Conservation (phyloP, 176 grass and related monocot species). For the Carex pumila region DNA sequence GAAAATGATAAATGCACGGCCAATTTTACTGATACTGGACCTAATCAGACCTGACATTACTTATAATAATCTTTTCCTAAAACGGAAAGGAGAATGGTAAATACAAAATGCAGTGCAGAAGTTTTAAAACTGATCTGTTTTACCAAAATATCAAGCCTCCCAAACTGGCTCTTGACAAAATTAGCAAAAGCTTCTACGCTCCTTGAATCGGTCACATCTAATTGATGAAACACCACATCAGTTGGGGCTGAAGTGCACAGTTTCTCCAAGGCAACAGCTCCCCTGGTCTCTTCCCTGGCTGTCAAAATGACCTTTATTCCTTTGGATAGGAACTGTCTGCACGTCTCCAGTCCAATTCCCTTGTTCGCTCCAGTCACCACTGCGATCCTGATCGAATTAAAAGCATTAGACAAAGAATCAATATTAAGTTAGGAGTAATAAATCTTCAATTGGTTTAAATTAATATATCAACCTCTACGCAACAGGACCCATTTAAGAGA, state of each 20-base stretch:
- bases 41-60: background rate
- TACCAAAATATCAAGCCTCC: slow-evolving; percentile 65
- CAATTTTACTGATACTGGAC: background rate
- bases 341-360: slow-evolving; percentile 70
- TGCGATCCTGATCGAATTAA: slow-evolving; percentile 31
- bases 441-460: background rate
- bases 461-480: too few species aligned
- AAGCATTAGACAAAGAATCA: background rate
- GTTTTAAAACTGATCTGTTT: background rate
- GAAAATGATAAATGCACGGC: background rate
- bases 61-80: background rate
- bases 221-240: slow-evolving; percentile 55
- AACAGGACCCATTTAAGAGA: too few species aligned
- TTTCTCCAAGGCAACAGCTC: slow-evolving; percentile 33
- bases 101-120: background rate
- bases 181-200: slow-evolving; percentile 36
- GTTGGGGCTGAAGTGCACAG: slow-evolving; percentile 9
- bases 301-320: slow-evolving; percentile 56
- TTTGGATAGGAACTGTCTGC: slow-evolving; percentile 34
- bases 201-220: slow-evolving; percentile 46
- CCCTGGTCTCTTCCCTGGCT: slow-evolving; percentile 56
- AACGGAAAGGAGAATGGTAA: background rate
- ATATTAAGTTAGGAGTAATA: background rate
- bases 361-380: slow-evolving; percentile 68
- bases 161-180: slow-evolving; percentile 44